Evolutionary conservation across 2,329 filamentous ascomycete species (phyloP), one percentile per base, ranked within the genome.

Genomic region (Diplodia mutila): DNA sequence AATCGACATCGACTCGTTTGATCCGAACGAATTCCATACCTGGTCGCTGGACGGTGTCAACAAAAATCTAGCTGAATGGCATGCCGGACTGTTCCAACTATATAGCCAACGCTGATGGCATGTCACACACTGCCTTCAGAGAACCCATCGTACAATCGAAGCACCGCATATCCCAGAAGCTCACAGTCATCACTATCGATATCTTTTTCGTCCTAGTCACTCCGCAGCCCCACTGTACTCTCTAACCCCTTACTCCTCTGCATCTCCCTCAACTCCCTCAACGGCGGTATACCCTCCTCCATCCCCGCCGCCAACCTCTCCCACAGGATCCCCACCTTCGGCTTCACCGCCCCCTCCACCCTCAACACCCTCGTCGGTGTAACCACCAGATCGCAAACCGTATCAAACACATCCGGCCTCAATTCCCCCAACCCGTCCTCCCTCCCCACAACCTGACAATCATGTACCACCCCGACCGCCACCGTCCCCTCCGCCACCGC

Each of bases 331-430:
- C 78, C 78, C 63, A 72, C 72, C 0, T 67, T 71, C 2, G 80
- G 78, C 68, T 81, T 81, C 12, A 71, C 67, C 1, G 74, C 75
- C 0, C 63, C 72, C 9, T 72, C 51, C 0, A 78, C 72, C 23
- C 75, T 70, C 12, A 79, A 69, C 1, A 75, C 57, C 49, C 70
- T 71, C 8, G 76, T 75, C 6, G 79, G 76, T 2, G 80, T 82
- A 21, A 80, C 71, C 9, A 83, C 72, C 46, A 77, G 75, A 68
- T 83, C 80, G 68, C 78, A 81, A 14, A 79, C 79, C 1, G 80
- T 80, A 69, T 82, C 80, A 61, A 77, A 81, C 1, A 70, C 68
- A 57, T 80, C 78, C 2, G 74, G 74, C 27, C 64, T 69, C 49
- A 73, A 68, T 3, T 66, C 53, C 18, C 80, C 72, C 65, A 32